Evolutionary conservation across 257 asterid genomes (phyloP).

Genomic region (Fraxinus anomala): DNA sequence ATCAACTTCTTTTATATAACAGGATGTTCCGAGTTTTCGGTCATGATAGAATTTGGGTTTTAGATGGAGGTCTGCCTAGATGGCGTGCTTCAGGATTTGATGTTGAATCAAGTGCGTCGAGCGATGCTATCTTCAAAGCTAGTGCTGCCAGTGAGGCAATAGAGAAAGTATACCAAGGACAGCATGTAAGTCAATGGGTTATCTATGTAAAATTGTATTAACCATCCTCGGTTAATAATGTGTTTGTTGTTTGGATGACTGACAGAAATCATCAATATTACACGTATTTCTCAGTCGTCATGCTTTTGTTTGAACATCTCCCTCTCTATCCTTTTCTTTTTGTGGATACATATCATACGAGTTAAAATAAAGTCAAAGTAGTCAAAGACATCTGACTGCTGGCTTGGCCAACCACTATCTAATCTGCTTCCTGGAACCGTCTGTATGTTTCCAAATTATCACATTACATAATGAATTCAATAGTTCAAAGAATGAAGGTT

Average conservation of each 20-base stretch:
- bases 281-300: neutral
- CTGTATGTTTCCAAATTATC: neutral
- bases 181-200: constrained; percentile 36
- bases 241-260: neutral
- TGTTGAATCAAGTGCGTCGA: constrained; percentile 94
- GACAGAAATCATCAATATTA: neutral
- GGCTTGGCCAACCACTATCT: neutral
- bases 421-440: neutral
- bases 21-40: constrained; percentile 99
- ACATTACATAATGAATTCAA: neutral
- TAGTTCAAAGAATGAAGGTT: neutral
- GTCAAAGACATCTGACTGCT: neutral
- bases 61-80: constrained; percentile 92
- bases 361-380: neutral
- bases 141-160: constrained; percentile 99
- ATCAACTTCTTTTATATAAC: constrained; percentile 31
- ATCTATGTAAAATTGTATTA: neutral
- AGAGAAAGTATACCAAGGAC: constrained; percentile 85
- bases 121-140: constrained; percentile 92
- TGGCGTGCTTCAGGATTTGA: constrained; percentile 91
- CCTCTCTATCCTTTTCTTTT: neutral
- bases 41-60: constrained; percentile 88
- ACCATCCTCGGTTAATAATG: neutral
- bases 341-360: neutral
- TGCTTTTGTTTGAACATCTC: neutral